Conservation (phyloP, 257 asterid species). For the Craterostigma plantagineum region DNA sequence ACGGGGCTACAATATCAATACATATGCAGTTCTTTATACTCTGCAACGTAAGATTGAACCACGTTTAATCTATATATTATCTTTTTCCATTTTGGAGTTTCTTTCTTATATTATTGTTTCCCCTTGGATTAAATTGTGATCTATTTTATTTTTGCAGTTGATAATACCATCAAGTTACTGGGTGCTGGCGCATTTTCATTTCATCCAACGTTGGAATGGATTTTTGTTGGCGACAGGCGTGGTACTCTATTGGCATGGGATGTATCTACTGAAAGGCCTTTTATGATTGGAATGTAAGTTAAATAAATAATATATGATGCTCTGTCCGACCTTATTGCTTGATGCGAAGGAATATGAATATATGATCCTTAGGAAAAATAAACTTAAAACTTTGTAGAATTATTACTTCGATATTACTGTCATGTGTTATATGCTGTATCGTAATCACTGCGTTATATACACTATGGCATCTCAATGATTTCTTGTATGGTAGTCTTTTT, state of each 20-base stretch:
- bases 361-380: too few species aligned
- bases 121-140: slow-evolving; percentile 8
- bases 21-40: slow-evolving; percentile 91
- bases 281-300: slow-evolving; percentile 98
- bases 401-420: too few species aligned
- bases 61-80: slow-evolving; percentile 6
- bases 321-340: not conserved
- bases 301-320: slow-evolving; percentile 5
- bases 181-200: slow-evolving; percentile 99
- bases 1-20: slow-evolving; percentile 86
- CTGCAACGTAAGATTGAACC: slow-evolving; percentile 62
- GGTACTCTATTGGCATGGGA: slow-evolving; percentile 99
- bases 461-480: too few species aligned
- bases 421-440: too few species aligned
- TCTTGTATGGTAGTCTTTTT: too few species aligned
- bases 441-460: too few species aligned
- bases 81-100: too few species aligned
- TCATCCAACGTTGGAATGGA: slow-evolving; percentile 95
- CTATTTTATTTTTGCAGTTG: slow-evolving; percentile 45
- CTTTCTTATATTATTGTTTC: slow-evolving; percentile 4
- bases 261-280: slow-evolving; percentile 95
- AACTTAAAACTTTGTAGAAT: too few species aligned
- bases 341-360: too few species aligned
- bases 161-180: slow-evolving; percentile 84
- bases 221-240: slow-evolving; percentile 94